These are phyloP conservation scores for Chrysanthemum seticuspe DNA, from an alignment of 129 eudicot genomes.

Conservation along the genomic window DNA sequence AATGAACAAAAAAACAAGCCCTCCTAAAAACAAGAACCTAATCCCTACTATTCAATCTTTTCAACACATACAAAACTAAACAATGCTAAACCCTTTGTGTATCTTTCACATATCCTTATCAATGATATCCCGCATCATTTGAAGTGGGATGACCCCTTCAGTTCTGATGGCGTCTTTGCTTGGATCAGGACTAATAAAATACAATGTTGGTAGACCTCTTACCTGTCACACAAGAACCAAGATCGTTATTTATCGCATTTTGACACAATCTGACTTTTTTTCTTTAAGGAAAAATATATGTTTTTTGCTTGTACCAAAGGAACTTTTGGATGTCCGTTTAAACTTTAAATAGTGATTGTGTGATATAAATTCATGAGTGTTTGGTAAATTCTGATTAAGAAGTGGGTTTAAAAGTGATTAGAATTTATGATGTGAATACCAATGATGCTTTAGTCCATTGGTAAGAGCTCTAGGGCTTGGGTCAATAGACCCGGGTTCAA, in stretches of 20 bases:
- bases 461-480: no score
- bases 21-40: slow-evolving; percentile 14
- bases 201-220: slow-evolving; percentile 90
- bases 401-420: no score
- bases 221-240: slow-evolving; percentile 50
- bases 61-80: slow-evolving; percentile 11
- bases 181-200: slow-evolving; percentile 91
- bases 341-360: background rate
- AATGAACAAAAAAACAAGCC: slow-evolving; percentile 13
- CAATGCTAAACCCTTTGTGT: background rate
- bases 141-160: slow-evolving; percentile 95
- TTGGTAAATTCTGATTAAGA: background rate
- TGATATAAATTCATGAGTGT: background rate
- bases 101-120: slow-evolving; percentile 70
- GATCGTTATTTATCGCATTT: background rate
- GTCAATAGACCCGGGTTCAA: no score
- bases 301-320: background rate
- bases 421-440: background rate
- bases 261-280: background rate
- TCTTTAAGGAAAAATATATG: background rate
- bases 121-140: slow-evolving; percentile 91
- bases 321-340: background rate
- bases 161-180: slow-evolving; percentile 87
- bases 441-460: no score
- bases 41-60: slow-evolving; percentile 14